Conservation (phyloP, 2,329 filamentous ascomycete species). For the Fusarium goolgardi region DNA sequence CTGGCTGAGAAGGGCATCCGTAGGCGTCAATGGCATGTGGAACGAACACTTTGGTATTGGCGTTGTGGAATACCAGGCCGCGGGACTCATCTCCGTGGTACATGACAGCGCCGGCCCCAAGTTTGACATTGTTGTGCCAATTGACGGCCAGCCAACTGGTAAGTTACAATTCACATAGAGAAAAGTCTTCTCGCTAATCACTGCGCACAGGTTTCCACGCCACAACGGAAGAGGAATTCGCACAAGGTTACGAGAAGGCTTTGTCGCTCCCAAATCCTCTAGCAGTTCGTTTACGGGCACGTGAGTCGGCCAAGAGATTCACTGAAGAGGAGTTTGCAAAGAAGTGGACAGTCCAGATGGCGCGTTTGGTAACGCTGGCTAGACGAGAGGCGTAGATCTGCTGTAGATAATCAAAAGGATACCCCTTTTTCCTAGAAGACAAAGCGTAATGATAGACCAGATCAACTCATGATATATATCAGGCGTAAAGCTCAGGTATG, state of each 20-base stretch:
- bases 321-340: constrained; percentile 86
- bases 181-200: neutral
- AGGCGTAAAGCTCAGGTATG: constrained; percentile 1
- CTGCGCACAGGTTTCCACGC: constrained; percentile 79
- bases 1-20: constrained; percentile 78
- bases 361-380: constrained; percentile 70
- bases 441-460: constrained; percentile 19
- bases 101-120: constrained; percentile 95
- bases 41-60: constrained; percentile 99
- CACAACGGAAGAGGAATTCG: constrained; percentile 81
- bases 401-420: constrained; percentile 52
- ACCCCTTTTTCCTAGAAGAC: constrained; percentile 49
- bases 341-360: constrained; percentile 82
- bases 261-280: constrained; percentile 77
- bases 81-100: constrained; percentile 91
- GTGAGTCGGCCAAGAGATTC: constrained; percentile 83
- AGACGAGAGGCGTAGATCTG: constrained; percentile 40
- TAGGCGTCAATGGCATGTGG: constrained; percentile 99
- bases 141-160: constrained; percentile 84
- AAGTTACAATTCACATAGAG: constrained; percentile 45
- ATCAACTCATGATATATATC: constrained; percentile 31
- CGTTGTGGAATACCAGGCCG: constrained; percentile 97
- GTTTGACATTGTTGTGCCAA: constrained; percentile 86
- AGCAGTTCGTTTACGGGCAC: constrained; percentile 79
- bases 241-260: constrained; percentile 81